Conservation (phyloP, 257 asterid species). For the Solanum pimpinellifolium region DNA sequence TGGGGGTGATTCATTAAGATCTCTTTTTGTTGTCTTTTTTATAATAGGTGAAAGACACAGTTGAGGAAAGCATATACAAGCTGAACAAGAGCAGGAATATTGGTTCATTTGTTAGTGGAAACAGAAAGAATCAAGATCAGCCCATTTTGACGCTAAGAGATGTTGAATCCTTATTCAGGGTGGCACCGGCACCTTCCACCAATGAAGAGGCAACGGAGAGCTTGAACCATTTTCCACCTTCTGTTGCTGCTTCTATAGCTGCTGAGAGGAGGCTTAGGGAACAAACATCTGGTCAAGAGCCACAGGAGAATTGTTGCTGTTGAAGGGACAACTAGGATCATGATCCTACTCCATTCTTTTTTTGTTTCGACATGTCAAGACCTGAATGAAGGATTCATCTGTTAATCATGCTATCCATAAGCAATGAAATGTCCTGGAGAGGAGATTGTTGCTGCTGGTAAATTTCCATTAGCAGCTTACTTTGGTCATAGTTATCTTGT, state of each 20-base stretch:
- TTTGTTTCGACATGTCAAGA: neutral
- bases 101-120: slow-evolving; percentile 71
- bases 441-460: neutral
- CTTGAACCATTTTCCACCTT: slow-evolving; percentile 71
- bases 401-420: neutral
- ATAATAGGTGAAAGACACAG: slow-evolving; percentile 72
- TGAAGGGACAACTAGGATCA: neutral
- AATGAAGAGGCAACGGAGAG: slow-evolving; percentile 24
- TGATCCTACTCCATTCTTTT: neutral
- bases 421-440: neutral
- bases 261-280: slow-evolving; percentile 75
- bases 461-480: neutral
- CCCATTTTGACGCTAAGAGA: slow-evolving; percentile 74
- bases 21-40: neutral
- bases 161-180: slow-evolving; percentile 75
- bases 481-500: neutral
- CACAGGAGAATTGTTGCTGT: neutral
- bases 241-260: slow-evolving; percentile 86
- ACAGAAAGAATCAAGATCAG: slow-evolving; percentile 82
- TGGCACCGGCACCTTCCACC: slow-evolving; percentile 34
- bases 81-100: slow-evolving; percentile 65
- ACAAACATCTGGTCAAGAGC: slow-evolving; percentile 4
- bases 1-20: neutral
- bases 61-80: slow-evolving; percentile 84
- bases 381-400: neutral